Evolutionary conservation across 129 eudicot genomes (phyloP), one percentile per base, ranked within the genome.

Genomic region (Artemisia argyi): DNA sequence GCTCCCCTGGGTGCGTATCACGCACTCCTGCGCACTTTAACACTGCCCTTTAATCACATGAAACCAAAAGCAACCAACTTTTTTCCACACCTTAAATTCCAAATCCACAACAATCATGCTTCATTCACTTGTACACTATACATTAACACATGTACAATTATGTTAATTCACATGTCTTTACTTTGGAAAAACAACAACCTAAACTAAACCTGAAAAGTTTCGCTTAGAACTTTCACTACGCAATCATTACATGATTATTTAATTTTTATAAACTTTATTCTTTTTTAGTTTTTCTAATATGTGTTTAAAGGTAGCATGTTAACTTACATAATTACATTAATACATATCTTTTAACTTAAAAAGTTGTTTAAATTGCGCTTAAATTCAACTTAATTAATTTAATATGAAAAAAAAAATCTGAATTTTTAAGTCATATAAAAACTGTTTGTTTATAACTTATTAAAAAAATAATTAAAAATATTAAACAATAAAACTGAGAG

Each of bases 221-320:
- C 80, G 46, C 65, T 67, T 67, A 56, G 52, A 67, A 74, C 83
- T 85, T 83, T 80, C 81, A 83, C 84, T 80, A 56, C 69, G 72
- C 74, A 73, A 82, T 82, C 80, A 73, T 78, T 68, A 69, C 77
- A 78, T 73, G 77, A 82, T 78, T 80, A 62, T 7, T 39, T 39
- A 30, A 30, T 30, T 30, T 30, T 30, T 0, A 30, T 4, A 3
- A 4, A 4, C 35, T 30, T 4, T 30, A 30, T 30, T 30, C 35
- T 30, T 30, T 30, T 30, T 30, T 30, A 30, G 35, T 30, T 30
- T 30, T 30, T 30, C 6, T 30, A 30, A 30, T 30, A 30, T 30
- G 5, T 4, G 5, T 3, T 30, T 30, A 28, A 28, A 28, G 30
- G 4, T 28, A 28, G 30, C 30, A 28, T 28, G 30, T 28, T 2